Evolutionary conservation across 257 asterid genomes (phyloP).

Genomic region (Phtheirospermum japonicum): DNA sequence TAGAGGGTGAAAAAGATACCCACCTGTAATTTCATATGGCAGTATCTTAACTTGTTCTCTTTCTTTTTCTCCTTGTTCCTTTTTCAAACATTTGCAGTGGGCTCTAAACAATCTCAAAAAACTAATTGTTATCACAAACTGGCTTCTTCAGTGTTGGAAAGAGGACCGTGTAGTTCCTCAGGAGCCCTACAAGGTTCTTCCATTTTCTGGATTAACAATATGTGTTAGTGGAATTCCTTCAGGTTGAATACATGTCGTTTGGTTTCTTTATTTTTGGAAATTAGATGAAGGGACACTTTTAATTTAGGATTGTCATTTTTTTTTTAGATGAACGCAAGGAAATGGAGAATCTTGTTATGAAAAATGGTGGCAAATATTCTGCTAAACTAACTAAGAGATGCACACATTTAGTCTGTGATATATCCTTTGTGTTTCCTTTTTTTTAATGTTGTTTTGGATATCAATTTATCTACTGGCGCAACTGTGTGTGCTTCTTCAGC

Average conservation of each 20-base stretch:
- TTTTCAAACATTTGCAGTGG: constrained; percentile 55
- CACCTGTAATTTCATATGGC: constrained; percentile 15
- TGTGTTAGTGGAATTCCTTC: constrained; percentile 79
- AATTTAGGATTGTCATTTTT: constrained; percentile 15
- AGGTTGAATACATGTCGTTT: constrained; percentile 45
- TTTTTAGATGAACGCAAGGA: constrained; percentile 70
- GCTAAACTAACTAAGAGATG: constrained; percentile 82
- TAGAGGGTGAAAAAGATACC: not conserved
- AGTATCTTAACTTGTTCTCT: constrained; percentile 25
- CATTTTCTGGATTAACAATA: constrained; percentile 80
- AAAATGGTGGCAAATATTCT: constrained; percentile 92
- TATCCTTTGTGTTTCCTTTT: constrained; percentile 53
- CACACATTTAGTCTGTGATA: constrained; percentile 88
- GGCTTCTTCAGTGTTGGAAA: constrained; percentile 98
- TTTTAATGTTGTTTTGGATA: not conserved
- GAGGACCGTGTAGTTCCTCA: constrained; percentile 97
- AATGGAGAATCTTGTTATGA: constrained; percentile 64
- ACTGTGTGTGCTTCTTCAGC: constrained; percentile 12
- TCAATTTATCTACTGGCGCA: constrained; percentile 18
- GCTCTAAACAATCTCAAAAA: constrained; percentile 70
- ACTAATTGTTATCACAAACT: constrained; percentile 69
- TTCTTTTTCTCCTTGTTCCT: constrained; percentile 26
- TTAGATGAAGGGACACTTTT: constrained; percentile 21
- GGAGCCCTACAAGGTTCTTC: constrained; percentile 79
- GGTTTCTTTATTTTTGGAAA: constrained; percentile 17